Evolutionary conservation across 2,329 filamentous ascomycete species (phyloP).

Genomic region (Paecilomyces variotii): DNA sequence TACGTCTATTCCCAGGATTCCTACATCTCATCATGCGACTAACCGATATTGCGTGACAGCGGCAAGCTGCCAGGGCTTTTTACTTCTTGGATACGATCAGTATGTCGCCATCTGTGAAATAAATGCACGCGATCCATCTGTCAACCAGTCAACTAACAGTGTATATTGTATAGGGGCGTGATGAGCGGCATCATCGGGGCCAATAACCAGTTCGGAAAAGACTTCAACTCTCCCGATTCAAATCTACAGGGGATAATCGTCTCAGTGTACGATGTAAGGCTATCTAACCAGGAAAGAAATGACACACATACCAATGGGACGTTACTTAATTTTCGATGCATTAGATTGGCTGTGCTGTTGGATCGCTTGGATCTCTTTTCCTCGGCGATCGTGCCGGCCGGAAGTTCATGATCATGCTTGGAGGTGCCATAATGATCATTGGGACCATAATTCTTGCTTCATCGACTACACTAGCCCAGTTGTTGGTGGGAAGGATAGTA

Average conservation of each 20-base stretch:
- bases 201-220: constrained; percentile 32
- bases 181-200: constrained; percentile 42
- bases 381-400: constrained; percentile 37
- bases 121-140: background rate
- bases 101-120: constrained; percentile 8
- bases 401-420: constrained; percentile 34
- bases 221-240: constrained; percentile 30
- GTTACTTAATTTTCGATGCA: constrained; percentile 3
- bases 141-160: background rate
- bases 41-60: constrained; percentile 1
- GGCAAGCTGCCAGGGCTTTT: constrained; percentile 15
- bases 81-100: constrained; percentile 18
- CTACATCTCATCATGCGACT: background rate
- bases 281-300: background rate
- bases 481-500: constrained; percentile 40
- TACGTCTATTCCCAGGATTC: background rate
- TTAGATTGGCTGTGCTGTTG: constrained; percentile 23
- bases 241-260: constrained; percentile 30
- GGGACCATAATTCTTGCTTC: constrained; percentile 36
- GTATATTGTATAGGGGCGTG: constrained; percentile 21
- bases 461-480: constrained; percentile 33
- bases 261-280: constrained; percentile 11
- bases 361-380: constrained; percentile 24
- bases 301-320: background rate
- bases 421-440: constrained; percentile 37